Evolutionary conservation across 2,329 filamentous ascomycete genomes (phyloP).

Genomic region (Diaporthe eres): DNA sequence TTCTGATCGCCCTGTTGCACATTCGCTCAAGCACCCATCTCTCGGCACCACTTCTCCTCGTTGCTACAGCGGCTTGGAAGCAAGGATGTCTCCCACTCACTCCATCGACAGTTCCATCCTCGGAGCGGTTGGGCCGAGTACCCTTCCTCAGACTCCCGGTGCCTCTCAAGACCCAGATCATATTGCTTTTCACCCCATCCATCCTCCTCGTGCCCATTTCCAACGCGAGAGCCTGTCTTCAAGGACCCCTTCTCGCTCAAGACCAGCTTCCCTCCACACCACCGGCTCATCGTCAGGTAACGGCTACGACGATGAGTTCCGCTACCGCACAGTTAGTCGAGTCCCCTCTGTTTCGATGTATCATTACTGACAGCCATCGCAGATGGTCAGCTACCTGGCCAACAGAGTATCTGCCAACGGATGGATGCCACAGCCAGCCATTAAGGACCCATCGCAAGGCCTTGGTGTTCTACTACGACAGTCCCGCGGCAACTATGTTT

Average conservation of each 20-base stretch:
- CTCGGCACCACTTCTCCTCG: neutral
- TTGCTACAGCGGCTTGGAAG: neutral
- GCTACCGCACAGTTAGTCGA: constrained; percentile 49
- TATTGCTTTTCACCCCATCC: constrained; percentile 12
- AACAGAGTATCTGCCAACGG: constrained; percentile 49
- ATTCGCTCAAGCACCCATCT: neutral
- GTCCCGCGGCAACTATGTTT: constrained; percentile 57
- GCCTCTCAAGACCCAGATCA: constrained; percentile 19
- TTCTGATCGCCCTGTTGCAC: constrained; percentile 4
- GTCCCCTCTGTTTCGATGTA: neutral
- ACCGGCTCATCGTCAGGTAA: constrained; percentile 36
- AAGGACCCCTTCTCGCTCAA: constrained; percentile 30
- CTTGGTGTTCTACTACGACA: constrained; percentile 56
- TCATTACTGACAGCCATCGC: neutral
- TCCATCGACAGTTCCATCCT: constrained; percentile 24
- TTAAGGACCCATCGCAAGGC: constrained; percentile 45
- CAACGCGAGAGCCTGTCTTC: constrained; percentile 32
- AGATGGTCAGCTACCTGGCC: constrained; percentile 52
- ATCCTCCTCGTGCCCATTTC: constrained; percentile 27
- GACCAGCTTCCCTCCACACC: constrained; percentile 37
- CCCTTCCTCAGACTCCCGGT: neutral
- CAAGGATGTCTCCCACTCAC: constrained; percentile 29
- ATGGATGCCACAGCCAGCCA: constrained; percentile 48
- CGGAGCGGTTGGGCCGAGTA: constrained; percentile 7
- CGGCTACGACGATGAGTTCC: constrained; percentile 50